Evolutionary conservation across 352 stramenopile species (phyloP).

Genomic region (Pythium utonaiense): DNA sequence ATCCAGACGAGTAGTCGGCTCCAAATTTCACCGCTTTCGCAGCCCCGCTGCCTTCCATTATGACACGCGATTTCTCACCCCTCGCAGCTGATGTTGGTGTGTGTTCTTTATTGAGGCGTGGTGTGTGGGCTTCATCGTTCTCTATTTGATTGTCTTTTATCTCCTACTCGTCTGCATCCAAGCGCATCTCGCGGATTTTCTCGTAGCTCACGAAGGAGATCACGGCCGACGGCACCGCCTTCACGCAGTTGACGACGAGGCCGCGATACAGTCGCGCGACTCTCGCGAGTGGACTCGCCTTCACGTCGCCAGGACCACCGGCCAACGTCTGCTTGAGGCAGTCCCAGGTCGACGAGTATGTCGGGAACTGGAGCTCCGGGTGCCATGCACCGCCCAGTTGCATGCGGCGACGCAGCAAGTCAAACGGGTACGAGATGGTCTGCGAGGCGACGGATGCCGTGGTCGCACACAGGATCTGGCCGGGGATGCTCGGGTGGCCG

Average conservation of each 20-base stretch:
- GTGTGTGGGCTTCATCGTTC: too few species aligned
- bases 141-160: not conserved
- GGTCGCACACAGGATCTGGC: slow-evolving; percentile 75
- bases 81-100: too few species aligned
- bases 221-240: slow-evolving; percentile 60
- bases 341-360: slow-evolving; percentile 69
- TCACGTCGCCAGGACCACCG: not conserved
- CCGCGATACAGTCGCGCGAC: slow-evolving; percentile 59
- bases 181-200: slow-evolving; percentile 58
- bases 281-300: slow-evolving; percentile 15
- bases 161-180: slow-evolving; percentile 20
- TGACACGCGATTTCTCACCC: not conserved
- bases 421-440: slow-evolving; percentile 75
- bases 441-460: slow-evolving; percentile 69
- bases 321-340: slow-evolving; percentile 50
- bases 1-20: slow-evolving; percentile 20
- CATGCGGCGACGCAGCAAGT: slow-evolving; percentile 74
- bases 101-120: too few species aligned
- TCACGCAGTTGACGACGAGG: slow-evolving; percentile 68
- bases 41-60: not conserved
- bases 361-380: slow-evolving; percentile 52
- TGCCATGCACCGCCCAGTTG: slow-evolving; percentile 76
- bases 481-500: slow-evolving; percentile 61
- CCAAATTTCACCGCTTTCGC: not conserved
- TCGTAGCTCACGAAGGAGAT: slow-evolving; percentile 83